A percentile compares a stretch with the other conserved stretches of the same genome.
These are phyloP conservation scores for Neoconidiobolus thromboides DNA, from an alignment of 371 early-diverging fungal species.

Conservation along the genomic window DNA sequence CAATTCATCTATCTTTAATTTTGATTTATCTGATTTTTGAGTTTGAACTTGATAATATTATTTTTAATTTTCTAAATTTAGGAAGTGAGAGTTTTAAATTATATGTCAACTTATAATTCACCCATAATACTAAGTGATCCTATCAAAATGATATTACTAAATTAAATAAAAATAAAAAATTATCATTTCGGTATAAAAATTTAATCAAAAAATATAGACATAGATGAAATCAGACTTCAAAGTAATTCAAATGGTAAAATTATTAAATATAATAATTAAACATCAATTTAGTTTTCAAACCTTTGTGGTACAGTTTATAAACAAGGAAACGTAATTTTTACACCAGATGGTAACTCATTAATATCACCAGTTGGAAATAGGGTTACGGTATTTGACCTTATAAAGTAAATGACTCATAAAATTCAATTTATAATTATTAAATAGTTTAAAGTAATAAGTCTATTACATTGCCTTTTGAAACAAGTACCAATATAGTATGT, in stretches of 20 bases:
- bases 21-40: too few relatives aligned
- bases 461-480: slow-evolving; percentile 81
- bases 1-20: too few relatives aligned
- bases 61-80: too few relatives aligned
- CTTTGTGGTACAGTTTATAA: slow-evolving; percentile 91
- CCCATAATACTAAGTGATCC: too few relatives aligned
- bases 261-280: neutral
- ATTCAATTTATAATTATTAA: neutral
- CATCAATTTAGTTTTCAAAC: slow-evolving; percentile 51
- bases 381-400: slow-evolving; percentile 85
- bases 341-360: slow-evolving; percentile 86
- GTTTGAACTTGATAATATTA: too few relatives aligned
- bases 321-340: slow-evolving; percentile 83
- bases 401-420: slow-evolving; percentile 36
- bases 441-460: slow-evolving; percentile 53
- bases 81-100: too few relatives aligned
- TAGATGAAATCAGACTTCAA: slow-evolving; percentile 1
- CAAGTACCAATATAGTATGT: slow-evolving; percentile 64
- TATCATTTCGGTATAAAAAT: too few relatives aligned
- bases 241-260: neutral
- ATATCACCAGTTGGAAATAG: slow-evolving; percentile 93
- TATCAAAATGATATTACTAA: too few relatives aligned
- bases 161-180: too few relatives aligned
- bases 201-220: too few relatives aligned
- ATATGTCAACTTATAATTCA: too few relatives aligned